phyloP scores from a whole-genome alignment of 2,329 filamentous ascomycete species.

The Fusarium burgessii region DNA sequence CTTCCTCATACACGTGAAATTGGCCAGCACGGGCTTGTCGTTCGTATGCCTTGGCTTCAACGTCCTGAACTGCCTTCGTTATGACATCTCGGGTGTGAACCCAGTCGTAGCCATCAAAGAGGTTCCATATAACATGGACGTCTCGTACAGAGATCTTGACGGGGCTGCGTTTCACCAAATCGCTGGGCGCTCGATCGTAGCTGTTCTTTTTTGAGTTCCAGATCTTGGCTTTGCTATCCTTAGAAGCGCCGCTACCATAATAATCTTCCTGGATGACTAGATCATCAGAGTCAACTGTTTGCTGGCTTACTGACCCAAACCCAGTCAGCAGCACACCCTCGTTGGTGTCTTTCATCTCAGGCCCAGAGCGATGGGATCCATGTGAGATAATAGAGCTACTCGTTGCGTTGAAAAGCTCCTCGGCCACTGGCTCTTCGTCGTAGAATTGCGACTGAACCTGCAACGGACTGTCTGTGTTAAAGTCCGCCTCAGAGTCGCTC shows the following conservation, averaged over 20 bases:
- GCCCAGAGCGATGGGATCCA: slow-evolving; percentile 22
- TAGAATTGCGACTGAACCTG: slow-evolving; percentile 62
- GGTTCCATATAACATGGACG: slow-evolving; percentile 95
- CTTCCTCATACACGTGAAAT: slow-evolving; percentile 71
- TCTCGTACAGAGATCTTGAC: slow-evolving; percentile 84
- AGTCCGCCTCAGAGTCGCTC: slow-evolving; percentile 50
- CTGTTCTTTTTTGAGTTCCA: slow-evolving; percentile 85
- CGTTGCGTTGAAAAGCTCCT: slow-evolving; percentile 63
- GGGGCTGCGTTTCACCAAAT: slow-evolving; percentile 74
- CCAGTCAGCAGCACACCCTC: slow-evolving; percentile 54
- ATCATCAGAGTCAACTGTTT: slow-evolving; percentile 67
- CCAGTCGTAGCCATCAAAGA: slow-evolving; percentile 99
- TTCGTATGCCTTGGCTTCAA: slow-evolving; percentile 85
- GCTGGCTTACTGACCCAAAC: slow-evolving; percentile 46
- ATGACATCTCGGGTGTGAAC: slow-evolving; percentile 86
- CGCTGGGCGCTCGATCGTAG: slow-evolving; percentile 74
- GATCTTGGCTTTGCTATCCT: slow-evolving; percentile 76
- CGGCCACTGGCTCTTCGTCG: slow-evolving; percentile 56
- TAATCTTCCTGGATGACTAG: slow-evolving; percentile 83
- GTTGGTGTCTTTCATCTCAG: slow-evolving; percentile 52
- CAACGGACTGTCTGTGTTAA: slow-evolving; percentile 52
- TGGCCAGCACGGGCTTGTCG: slow-evolving; percentile 71
- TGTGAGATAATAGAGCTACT: slow-evolving; percentile 49
- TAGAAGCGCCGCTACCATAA: slow-evolving; percentile 72
- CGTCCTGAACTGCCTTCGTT: slow-evolving; percentile 85